Conservation (phyloP, 768 basidiomycete species). For the Thelephora ganbajun region DNA sequence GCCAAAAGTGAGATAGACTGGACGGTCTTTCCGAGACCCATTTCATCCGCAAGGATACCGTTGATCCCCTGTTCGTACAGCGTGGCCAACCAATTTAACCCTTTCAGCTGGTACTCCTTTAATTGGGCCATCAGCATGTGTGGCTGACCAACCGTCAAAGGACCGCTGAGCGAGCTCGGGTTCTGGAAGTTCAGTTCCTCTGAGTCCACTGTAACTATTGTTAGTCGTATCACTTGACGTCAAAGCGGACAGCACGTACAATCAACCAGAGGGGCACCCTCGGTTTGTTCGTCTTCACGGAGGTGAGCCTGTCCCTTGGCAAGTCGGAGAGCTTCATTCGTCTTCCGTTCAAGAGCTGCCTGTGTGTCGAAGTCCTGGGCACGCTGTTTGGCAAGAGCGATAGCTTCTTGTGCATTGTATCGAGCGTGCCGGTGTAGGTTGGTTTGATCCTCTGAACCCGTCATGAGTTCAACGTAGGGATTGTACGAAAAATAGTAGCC, state of each 20-base stretch:
- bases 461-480: not conserved
- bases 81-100: constrained; percentile 94
- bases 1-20: constrained; percentile 95
- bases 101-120: constrained; percentile 97
- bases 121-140: constrained; percentile 92
- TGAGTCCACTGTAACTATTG: constrained; percentile 54
- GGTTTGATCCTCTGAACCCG: constrained; percentile 60
- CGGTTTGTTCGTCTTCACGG: constrained; percentile 22
- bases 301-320: constrained; percentile 40
- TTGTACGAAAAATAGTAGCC: constrained; percentile 10
- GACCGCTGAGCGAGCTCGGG: constrained; percentile 78
- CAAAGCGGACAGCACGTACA: constrained; percentile 29
- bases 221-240: not conserved
- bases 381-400: constrained; percentile 60
- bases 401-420: constrained; percentile 81
- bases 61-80: constrained; percentile 99
- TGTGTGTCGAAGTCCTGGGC: constrained; percentile 80
- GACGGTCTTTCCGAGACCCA: constrained; percentile 96
- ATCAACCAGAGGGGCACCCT: constrained; percentile 45
- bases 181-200: constrained; percentile 99
- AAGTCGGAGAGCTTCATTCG: constrained; percentile 60
- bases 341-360: constrained; percentile 68
- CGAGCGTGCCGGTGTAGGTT: constrained; percentile 78
- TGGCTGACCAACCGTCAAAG: constrained; percentile 79
- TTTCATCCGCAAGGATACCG: constrained; percentile 97